These are phyloP conservation scores for Litchi chinensis DNA, from an alignment of 345 rosid species.

Conservation along the genomic window DNA sequence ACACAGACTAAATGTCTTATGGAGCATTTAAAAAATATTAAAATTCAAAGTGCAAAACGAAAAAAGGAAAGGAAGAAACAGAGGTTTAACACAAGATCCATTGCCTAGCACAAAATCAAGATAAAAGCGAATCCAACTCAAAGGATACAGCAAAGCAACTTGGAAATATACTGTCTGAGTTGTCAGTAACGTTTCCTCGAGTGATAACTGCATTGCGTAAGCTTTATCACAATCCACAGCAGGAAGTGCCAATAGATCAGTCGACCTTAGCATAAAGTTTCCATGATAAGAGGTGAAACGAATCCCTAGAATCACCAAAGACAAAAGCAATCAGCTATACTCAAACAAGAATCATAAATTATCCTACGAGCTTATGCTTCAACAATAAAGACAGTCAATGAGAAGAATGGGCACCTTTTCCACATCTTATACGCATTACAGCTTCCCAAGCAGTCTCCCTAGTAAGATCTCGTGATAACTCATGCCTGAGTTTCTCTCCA, in stretches of 20 bases:
- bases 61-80: neutral
- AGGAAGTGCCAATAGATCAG: slow-evolving; percentile 94
- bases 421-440: slow-evolving; percentile 99
- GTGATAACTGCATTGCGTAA: slow-evolving; percentile 88
- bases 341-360: neutral
- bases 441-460: slow-evolving; percentile 99
- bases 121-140: neutral
- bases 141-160: slow-evolving; percentile 99
- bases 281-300: slow-evolving; percentile 96
- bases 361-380: neutral
- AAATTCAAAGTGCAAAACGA: neutral
- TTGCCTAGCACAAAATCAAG: neutral
- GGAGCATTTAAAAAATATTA: neutral
- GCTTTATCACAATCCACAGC: slow-evolving; percentile 99
- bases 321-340: slow-evolving; percentile 23
- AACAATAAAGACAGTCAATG: slow-evolving; percentile 4
- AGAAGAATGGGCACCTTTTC: slow-evolving; percentile 69
- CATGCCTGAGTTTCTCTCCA: slow-evolving; percentile 83
- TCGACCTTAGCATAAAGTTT: slow-evolving; percentile 96
- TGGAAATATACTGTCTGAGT: slow-evolving; percentile 93
- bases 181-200: slow-evolving; percentile 93
- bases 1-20: neutral
- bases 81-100: neutral
- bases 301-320: slow-evolving; percentile 60
- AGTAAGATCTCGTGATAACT: slow-evolving; percentile 89